Evolutionary conservation across 2,329 filamentous ascomycete genomes (phyloP).

Genomic region (Ceratocystis huliohia): DNA sequence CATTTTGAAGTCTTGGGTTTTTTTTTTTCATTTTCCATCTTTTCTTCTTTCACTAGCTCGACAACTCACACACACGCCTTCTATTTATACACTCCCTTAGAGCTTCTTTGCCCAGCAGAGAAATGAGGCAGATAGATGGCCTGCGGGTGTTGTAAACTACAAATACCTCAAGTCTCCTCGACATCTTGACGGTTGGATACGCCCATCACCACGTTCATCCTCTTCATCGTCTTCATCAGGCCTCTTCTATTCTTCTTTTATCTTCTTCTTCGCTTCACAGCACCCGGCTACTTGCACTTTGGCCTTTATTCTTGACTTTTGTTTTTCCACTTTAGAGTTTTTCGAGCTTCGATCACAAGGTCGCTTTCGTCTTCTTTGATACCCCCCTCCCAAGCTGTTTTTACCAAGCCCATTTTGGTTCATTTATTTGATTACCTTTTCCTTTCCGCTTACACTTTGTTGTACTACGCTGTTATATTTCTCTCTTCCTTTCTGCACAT

Average conservation of each 20-base stretch:
- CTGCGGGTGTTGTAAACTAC: not conserved
- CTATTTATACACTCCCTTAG: not conserved
- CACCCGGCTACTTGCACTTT: not conserved
- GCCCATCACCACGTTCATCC: not conserved
- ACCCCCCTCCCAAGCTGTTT: not conserved
- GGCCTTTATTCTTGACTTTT: not conserved
- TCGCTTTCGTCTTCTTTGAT: not conserved
- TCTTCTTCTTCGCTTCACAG: no score
- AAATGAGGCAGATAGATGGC: not conserved
- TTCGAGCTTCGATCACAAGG: not conserved
- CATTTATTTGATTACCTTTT: not conserved
- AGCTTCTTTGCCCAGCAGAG: not conserved
- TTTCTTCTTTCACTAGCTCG: not conserved
- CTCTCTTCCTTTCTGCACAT: not conserved
- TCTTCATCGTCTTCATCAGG: not conserved
- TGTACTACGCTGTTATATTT: not conserved
- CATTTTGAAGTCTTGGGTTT: not conserved
- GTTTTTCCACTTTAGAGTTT: not conserved
- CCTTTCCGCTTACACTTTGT: not conserved
- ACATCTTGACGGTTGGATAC: not conserved
- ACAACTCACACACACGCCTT: not conserved
- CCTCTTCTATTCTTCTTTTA: not conserved
- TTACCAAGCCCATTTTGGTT: not conserved
- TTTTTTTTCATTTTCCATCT: not conserved
- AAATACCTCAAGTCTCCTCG: constrained; percentile 5